Base-by-base conservation (phyloP, 805 yeast genomes). In the Starmerella khaoyaiensis region DNA sequence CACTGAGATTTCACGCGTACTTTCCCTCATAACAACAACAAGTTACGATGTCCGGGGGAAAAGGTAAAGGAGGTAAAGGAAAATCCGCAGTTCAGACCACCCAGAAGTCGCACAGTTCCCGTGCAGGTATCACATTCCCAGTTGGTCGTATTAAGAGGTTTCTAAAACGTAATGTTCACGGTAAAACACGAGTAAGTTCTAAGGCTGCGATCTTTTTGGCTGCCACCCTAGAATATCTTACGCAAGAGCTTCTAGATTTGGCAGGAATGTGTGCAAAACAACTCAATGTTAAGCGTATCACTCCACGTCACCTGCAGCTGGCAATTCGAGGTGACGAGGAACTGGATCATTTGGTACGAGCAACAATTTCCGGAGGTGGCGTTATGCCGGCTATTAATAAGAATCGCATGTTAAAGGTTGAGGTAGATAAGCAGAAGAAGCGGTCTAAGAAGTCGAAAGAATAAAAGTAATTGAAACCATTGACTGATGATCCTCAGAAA, bases 221-320 rank as follows among this genome's bases (percentile, higher is more conserved):
- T 53, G 93, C 97, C 40, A 96, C 87, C 42, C 72, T 87, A 57
- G 97, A 87, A 69, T 87, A 87, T 65, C 74, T 87, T 63, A 86
- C 95, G 61, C 96, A 96, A 54, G 97, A 87, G 76, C 83, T 87
- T 52, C 76, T 87, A 58, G 97, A 87, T 71, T 78, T 83, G 66
- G 96, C 96, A 48, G 96, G 96, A 72, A 83, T 83, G 69, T 97
- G 96, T 55, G 96, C 97, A 46, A 81, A 94, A 73, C 96, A 87
- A 68, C 84, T 82, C 86, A 87, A 87, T 76, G 90, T 87, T 76
- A 78, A 95, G 59, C 86, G 97, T 79, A 86, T 86, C 57, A 83
- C 84, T 57, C 97, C 97, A 70, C 87, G 96, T 74, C 96, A 86
- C 68, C 76, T 86, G 68, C 95, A 86, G 69, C 74, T 86, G 57